These are phyloP conservation scores for Bullera alba DNA, from an alignment of 768 basidiomycete genomes.

Conservation along the genomic window DNA sequence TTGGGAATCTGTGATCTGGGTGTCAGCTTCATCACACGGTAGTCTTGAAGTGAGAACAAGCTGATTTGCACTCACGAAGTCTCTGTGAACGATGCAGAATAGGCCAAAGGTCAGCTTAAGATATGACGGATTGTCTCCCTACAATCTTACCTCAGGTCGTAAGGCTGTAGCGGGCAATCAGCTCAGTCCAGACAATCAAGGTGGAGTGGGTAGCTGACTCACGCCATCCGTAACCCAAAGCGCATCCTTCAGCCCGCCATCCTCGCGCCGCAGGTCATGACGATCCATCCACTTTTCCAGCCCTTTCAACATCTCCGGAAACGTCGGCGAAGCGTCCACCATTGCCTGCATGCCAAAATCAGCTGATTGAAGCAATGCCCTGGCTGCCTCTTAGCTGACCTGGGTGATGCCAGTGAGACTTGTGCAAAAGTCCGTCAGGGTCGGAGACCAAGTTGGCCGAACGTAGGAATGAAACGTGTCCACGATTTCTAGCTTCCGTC, in stretches of 20 bases:
- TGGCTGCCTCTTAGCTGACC: slow-evolving; percentile 50
- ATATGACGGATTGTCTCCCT: background rate
- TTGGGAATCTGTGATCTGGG: slow-evolving; percentile 33
- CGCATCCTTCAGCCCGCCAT: slow-evolving; percentile 25
- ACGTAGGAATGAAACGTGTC: slow-evolving; percentile 86
- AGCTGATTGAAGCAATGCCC: background rate
- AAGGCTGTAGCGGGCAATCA: slow-evolving; percentile 22
- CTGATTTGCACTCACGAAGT: slow-evolving; percentile 32
- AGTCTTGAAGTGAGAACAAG: background rate
- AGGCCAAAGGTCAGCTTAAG: too few species aligned
- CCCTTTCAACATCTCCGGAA: slow-evolving; percentile 59
- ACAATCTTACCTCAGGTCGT: slow-evolving; percentile 35
- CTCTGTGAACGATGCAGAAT: slow-evolving; percentile 16
- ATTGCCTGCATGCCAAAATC: slow-evolving; percentile 53
- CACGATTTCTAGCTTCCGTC: slow-evolving; percentile 57
- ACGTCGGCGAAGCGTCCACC: slow-evolving; percentile 71
- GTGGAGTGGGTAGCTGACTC: slow-evolving; percentile 7
- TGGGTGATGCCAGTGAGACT: slow-evolving; percentile 86
- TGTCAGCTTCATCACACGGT: background rate
- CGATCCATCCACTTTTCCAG: slow-evolving; percentile 64
- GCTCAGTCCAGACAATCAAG: too few species aligned
- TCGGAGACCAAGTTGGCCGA: slow-evolving; percentile 75
- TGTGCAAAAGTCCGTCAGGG: slow-evolving; percentile 74
- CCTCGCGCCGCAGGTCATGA: slow-evolving; percentile 57
- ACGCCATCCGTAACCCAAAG: slow-evolving; percentile 45